Percentiles rank a stretch among this genome's conserved stretches.
These are phyloP conservation scores for Tuctoria greenei DNA, from an alignment of 176 grass and related monocot genomes.

Conservation along the genomic window DNA sequence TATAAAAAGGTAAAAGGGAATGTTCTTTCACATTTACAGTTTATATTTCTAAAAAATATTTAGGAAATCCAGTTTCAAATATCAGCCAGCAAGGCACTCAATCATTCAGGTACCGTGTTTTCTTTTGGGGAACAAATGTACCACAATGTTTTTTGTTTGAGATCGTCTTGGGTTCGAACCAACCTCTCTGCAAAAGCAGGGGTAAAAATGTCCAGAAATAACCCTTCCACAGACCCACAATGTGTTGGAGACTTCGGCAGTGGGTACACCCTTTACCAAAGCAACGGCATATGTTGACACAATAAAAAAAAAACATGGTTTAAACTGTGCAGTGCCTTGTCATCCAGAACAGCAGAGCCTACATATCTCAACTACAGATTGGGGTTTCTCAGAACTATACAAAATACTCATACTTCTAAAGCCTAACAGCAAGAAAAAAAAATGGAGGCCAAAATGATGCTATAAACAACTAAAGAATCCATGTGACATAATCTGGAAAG, in stretches of 20 bases:
- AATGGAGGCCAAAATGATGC: not conserved
- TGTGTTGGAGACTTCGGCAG: no score
- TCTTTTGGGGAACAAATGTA: not conserved
- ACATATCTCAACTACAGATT: constrained; percentile 2
- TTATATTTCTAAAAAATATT: not conserved
- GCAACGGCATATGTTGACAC: not conserved
- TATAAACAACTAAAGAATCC: not conserved
- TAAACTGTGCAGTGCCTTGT: not conserved
- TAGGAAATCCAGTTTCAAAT: not conserved
- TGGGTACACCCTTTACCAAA: not conserved
- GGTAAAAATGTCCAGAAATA: no score
- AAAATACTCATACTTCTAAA: no score
- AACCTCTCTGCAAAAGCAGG: no score
- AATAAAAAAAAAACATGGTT: not conserved
- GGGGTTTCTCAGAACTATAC: not conserved
- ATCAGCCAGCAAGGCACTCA: not conserved
- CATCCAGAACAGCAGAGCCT: constrained; percentile 5
- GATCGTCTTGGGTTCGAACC: not conserved
- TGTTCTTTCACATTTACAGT: constrained; percentile 27
- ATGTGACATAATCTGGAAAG: not conserved
- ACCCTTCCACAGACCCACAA: no score
- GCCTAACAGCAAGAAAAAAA: not conserved
- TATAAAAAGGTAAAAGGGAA: not conserved
- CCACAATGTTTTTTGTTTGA: not conserved
- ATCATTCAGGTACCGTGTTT: not conserved